Evolutionary conservation across 768 basidiomycete genomes (phyloP).

Genomic region (Suillus subalutaceus): DNA sequence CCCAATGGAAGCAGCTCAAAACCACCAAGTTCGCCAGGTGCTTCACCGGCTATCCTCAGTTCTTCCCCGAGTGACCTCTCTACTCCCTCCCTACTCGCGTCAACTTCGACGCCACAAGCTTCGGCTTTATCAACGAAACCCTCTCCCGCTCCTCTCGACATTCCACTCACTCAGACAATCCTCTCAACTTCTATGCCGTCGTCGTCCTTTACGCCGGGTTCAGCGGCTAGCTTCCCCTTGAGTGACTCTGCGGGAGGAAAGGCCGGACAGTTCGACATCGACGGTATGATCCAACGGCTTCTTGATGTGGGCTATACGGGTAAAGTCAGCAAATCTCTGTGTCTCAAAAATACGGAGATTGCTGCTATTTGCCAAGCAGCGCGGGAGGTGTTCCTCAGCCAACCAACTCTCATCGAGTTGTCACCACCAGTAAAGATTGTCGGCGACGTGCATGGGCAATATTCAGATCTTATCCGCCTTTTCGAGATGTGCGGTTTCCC

Average conservation of each 20-base stretch:
- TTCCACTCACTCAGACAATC: constrained; percentile 83
- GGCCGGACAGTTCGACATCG: constrained; percentile 82
- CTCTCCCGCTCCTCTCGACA: constrained; percentile 65
- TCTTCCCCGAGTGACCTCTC: constrained; percentile 42
- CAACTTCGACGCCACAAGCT: constrained; percentile 15
- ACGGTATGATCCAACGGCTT: constrained; percentile 97
- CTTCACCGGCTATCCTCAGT: constrained; percentile 41
- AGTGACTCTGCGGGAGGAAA: constrained; percentile 47
- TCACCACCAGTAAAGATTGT: constrained; percentile 99
- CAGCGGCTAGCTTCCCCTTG: constrained; percentile 42
- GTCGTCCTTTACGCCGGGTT: constrained; percentile 52
- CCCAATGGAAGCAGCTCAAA: constrained; percentile 45
- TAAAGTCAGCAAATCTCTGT: constrained; percentile 95
- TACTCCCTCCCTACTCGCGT: constrained; percentile 41
- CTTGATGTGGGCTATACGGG: constrained; percentile 97
- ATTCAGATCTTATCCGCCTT: constrained; percentile 95
- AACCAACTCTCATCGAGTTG: constrained; percentile 96
- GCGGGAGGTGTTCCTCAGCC: constrained; percentile 92
- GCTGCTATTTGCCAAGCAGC: constrained; percentile 93
- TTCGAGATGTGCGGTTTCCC: constrained; percentile 99
- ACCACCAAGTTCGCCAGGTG: constrained; percentile 31
- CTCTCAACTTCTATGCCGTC: constrained; percentile 67
- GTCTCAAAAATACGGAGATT: constrained; percentile 96
- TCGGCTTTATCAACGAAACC: constrained; percentile 39
- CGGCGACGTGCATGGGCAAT: constrained; percentile 98